Conservation (phyloP, 2,329 filamentous ascomycete genomes). For the Fusarium redolens region DNA sequence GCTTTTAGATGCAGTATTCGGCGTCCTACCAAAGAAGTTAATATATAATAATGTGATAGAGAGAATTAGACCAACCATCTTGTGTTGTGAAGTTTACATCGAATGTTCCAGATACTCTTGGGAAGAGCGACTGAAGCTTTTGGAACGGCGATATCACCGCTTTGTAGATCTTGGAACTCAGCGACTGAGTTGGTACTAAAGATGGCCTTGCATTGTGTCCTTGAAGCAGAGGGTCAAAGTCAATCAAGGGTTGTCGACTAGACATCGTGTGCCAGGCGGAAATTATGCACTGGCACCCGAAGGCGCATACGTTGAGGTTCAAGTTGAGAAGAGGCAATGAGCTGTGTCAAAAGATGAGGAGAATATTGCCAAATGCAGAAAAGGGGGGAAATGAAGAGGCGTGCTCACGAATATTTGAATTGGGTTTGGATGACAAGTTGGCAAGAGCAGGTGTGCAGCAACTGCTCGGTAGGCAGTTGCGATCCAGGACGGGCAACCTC, state of each 20-base stretch:
- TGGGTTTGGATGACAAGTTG: background rate
- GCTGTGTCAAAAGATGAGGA: background rate
- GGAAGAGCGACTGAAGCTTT: background rate
- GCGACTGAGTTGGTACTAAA: background rate
- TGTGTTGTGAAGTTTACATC: background rate
- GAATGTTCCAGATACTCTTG: background rate
- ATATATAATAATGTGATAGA: background rate
- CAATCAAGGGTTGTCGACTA: background rate
- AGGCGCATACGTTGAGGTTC: background rate
- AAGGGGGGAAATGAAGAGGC: background rate
- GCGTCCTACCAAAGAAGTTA: background rate
- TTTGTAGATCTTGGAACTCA: background rate
- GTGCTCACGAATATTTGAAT: background rate
- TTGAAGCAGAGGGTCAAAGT: background rate
- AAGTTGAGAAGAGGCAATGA: background rate
- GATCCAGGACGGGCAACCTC: background rate
- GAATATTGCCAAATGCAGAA: background rate
- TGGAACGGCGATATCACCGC: background rate
- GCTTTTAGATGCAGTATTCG: background rate
- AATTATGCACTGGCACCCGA: background rate
- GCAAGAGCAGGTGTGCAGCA: background rate
- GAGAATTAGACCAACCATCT: background rate
- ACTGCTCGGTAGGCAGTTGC: background rate
- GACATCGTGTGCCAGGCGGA: background rate
- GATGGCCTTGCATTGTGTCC: background rate